Percentiles rank a stretch among this genome's conserved stretches.
Conservation (phyloP, 2,329 filamentous ascomycete species). For the Cladosporium phlei region DNA sequence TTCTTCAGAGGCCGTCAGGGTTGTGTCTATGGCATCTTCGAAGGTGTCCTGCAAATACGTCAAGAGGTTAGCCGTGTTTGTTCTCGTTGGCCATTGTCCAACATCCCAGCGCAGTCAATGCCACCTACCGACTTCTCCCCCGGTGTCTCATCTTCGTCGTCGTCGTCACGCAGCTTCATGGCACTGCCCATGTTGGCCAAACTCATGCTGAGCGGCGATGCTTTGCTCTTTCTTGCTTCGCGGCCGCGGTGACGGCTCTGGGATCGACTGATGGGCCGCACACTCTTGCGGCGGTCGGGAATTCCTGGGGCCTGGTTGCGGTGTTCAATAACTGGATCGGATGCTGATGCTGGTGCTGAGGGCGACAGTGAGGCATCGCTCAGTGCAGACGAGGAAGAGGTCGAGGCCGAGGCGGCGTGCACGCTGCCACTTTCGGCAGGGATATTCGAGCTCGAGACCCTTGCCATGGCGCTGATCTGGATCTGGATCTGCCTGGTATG, state of each 20-base stretch:
- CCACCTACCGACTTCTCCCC: conserved; percentile 12
- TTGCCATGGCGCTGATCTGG: conserved; percentile 9
- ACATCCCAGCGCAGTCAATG: background rate
- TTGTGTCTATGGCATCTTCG: conserved; percentile 67
- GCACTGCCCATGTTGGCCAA: conserved; percentile 25
- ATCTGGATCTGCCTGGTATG: no score
- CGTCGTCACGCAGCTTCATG: conserved; percentile 24
- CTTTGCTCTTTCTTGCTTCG: conserved; percentile 10
- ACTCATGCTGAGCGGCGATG: conserved; percentile 17
- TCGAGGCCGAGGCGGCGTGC: conserved; percentile 1
- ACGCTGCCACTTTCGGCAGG: conserved; percentile 3
- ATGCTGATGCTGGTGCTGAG: no score
- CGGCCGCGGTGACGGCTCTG: conserved; percentile 3
- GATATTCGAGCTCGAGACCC: no score
- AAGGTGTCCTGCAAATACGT: conserved; percentile 61
- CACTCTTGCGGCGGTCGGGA: conserved; percentile 24
- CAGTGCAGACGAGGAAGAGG: background rate
- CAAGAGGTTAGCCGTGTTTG: conserved; percentile 6
- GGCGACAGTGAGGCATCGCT: conserved; percentile 11
- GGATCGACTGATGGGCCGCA: conserved; percentile 15
- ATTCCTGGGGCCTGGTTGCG: conserved; percentile 28
- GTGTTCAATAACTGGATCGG: no score
- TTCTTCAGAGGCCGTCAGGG: conserved; percentile 16
- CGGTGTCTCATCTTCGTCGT: conserved; percentile 19
- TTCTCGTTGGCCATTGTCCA: background rate